Base-by-base conservation (phyloP, 1,139 yeast species). In the Pichiaceae sp. region DNA sequence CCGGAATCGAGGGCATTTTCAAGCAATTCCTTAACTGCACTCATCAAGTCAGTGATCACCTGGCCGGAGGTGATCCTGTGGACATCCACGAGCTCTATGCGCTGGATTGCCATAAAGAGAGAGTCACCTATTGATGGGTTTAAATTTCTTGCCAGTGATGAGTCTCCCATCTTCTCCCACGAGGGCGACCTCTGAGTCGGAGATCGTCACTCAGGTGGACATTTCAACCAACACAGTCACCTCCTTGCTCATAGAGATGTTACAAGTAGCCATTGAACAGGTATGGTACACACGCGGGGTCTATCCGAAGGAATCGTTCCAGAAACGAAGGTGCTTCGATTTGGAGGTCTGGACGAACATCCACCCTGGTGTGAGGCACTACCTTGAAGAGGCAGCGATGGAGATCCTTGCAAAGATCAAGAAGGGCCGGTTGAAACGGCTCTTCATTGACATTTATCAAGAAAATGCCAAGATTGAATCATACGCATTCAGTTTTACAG, bases 31-130 rank as follows among this genome's bases (percentile, higher is more conserved):
- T 91, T 91, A 25, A 82, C 76, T 0, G 85, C 82, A 1, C 89
- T 75, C 0, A 75, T 66, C 28, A 91, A 60, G 49, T 85, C 95
- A 6, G 79, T 73, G 18, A 91, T 83, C 16, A 91, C 97, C 56
- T 91, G 97, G 0, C 96, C 96, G 0, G 96, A 85, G 0, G 96
- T 86, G 40, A 91, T 74, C 42, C 71, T 67, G 46, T 83, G 86
- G 8, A 87, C 68, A 47, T 81, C 84, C 4, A 52, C 47, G 3
- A 39, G 41, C 26, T 62, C 62, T 5, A 80, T 75, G 24, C 53
- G 58, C 21, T 52, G 50, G 31, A 70, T 63, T 19, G 28, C 7
- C 31, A 31, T 31, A 25, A 25, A 25, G 16, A 8, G 16, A 25
- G 5, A 25, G 8, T 8, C 14, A 12, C 8, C n/a, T 12, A 12